Conservation (phyloP, 768 basidiomycete species). For the Clavaria fumosa region DNA sequence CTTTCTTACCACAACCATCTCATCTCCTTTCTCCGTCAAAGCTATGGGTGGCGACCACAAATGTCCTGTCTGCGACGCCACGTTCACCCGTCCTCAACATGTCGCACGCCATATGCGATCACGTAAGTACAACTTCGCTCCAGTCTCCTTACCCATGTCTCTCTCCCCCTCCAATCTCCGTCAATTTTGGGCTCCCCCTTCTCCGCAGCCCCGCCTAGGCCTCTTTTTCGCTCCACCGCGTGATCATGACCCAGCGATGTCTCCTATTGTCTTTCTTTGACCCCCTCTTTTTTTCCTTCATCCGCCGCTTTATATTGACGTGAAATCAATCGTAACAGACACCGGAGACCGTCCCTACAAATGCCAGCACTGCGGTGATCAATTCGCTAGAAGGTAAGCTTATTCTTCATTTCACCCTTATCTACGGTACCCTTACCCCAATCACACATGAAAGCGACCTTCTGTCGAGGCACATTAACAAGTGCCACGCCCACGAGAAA, state of each 20-base stretch:
- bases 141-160: too few species aligned
- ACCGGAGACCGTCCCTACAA: slow-evolving; percentile 85
- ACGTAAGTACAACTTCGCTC: slow-evolving; percentile 43
- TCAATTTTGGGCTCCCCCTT: slow-evolving; percentile 7
- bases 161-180: slow-evolving; percentile 8
- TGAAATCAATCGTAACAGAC: slow-evolving; percentile 40
- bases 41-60: slow-evolving; percentile 71
- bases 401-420: slow-evolving; percentile 5
- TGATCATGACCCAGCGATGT: slow-evolving; percentile 1
- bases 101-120: slow-evolving; percentile 85
- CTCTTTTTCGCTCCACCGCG: too few species aligned
- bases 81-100: slow-evolving; percentile 82
- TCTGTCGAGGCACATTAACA: slow-evolving; percentile 74
- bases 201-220: not conserved
- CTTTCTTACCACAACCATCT: too few species aligned
- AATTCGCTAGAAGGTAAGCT: slow-evolving; percentile 68
- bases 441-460: slow-evolving; percentile 41
- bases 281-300: slow-evolving; percentile 7
- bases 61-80: slow-evolving; percentile 76
- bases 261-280: slow-evolving; percentile 13
- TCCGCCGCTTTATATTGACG: slow-evolving; percentile 5
- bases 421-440: slow-evolving; percentile 4
- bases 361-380: slow-evolving; percentile 77
- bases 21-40: too few species aligned
- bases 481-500: slow-evolving; percentile 74